These are phyloP conservation scores for Diaporthe sp. DNA, from an alignment of 2,329 filamentous ascomycete species.

Conservation along the genomic window DNA sequence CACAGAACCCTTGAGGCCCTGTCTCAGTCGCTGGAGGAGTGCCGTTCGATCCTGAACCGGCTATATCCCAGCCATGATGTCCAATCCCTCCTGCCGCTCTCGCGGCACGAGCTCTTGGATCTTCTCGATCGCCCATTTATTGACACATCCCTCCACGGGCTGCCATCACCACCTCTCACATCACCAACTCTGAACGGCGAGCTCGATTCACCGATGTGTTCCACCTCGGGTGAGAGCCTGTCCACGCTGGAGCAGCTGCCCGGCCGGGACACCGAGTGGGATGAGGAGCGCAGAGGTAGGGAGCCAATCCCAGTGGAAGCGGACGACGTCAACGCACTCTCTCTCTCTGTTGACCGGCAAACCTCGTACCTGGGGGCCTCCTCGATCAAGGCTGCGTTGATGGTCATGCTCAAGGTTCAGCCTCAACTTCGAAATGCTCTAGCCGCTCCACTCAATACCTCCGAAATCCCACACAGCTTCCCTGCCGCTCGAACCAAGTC, in stretches of 20 bases:
- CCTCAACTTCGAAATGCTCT: constrained; percentile 58
- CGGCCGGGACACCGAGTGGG: constrained; percentile 71
- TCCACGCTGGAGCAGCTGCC: constrained; percentile 76
- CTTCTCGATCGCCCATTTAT: constrained; percentile 61
- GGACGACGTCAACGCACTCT: constrained; percentile 78
- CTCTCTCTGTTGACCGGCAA: constrained; percentile 68
- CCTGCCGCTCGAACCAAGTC: constrained; percentile 55
- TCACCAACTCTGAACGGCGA: constrained; percentile 58
- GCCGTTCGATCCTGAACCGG: constrained; percentile 69
- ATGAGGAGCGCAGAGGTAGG: constrained; percentile 68
- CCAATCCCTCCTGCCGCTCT: constrained; percentile 62
- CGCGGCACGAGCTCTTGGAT: constrained; percentile 68
- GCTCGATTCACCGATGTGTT: constrained; percentile 60
- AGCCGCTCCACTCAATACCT: constrained; percentile 57
- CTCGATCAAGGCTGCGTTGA: constrained; percentile 78
- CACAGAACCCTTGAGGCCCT: constrained; percentile 68
- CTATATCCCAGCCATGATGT: constrained; percentile 69
- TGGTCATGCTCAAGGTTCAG: constrained; percentile 73
- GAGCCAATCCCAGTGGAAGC: constrained; percentile 71
- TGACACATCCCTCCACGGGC: constrained; percentile 51
- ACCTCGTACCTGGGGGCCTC: constrained; percentile 77
- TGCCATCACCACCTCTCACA: constrained; percentile 64
- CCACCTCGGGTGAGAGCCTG: constrained; percentile 59
- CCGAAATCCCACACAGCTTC: constrained; percentile 58
- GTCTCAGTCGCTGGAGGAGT: constrained; percentile 74